Base-by-base conservation (phyloP, 192 early-diverging fungal genomes). In the Backusella luteola region DNA sequence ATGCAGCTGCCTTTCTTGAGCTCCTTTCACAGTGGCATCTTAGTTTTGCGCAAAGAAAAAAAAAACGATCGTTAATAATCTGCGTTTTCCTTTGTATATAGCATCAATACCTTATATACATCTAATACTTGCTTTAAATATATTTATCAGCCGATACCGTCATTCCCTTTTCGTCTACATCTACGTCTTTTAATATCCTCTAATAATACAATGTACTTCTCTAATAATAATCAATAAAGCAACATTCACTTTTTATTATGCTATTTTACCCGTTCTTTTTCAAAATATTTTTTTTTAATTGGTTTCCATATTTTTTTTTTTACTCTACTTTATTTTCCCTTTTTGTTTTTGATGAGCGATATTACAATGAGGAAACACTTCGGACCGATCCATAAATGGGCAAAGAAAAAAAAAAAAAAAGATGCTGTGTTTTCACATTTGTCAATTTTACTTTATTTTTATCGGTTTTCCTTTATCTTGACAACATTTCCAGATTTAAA, bases 1-100 rank as follows among this genome's bases (percentile, higher is more conserved):
- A 56, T 74, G 73, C 26, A 74, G 36, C 73, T 74, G 73, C 12
- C 35, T 74, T 66, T 23, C 56, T 23, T 74, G 59, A 63, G 11
- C 23, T 3, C 23, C 23, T 26, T 29, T 63, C 26, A 11, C 3
- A 63, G 4, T 63, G 21, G 14, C 29, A 29, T 29, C 12, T 39
- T 63, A 12, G 3, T 63, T 63, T 63, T 63, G 53, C 53, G 53
- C 26, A 44, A 44, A 44, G 42, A 44, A 44, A 44, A 49, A 49
- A 49, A 49, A 49, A 49, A 49, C 56, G 23, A 29, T 14, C 9
- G 32, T 29, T 29, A 3, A 14, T 63, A 19, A 26, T 63, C 26
- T 63, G 26, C 56, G 21, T 29, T 63, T 63, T 63, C 23, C 56
- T 63, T 29, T 63, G 56, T 63, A 63, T 63, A 26, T 63, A 26